These are phyloP conservation scores for Abortiporus biennis DNA, from an alignment of 1,284 basidiomycete genomes.

Conservation along the genomic window DNA sequence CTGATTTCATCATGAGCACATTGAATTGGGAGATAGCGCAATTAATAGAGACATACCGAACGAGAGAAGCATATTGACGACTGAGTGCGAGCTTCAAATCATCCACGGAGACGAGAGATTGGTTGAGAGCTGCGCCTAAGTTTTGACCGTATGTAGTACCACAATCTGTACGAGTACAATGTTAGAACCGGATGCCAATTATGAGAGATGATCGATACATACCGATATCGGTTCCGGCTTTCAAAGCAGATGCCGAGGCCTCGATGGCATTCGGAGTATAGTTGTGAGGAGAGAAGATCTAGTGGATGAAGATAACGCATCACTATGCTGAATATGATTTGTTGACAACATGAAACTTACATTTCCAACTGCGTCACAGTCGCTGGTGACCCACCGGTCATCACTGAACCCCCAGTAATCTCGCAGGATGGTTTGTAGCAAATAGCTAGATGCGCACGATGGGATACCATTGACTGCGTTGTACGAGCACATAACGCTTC, in stretches of 20 bases:
- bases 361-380: conserved; percentile 35
- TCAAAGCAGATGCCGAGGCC: conserved; percentile 43
- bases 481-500: conserved; percentile 54
- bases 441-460: conserved; percentile 43
- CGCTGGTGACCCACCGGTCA: conserved; percentile 44
- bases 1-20: conserved; percentile 19
- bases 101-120: conserved; percentile 36
- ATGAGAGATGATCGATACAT: neutral
- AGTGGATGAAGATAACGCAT: neutral
- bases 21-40: neutral
- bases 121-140: conserved; percentile 40
- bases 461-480: conserved; percentile 56
- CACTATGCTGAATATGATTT: neutral
- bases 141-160: conserved; percentile 39
- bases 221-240: conserved; percentile 44
- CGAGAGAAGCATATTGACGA: conserved; percentile 45
- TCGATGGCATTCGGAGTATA: conserved; percentile 36
- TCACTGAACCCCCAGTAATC: conserved; percentile 46
- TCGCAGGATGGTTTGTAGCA: conserved; percentile 45
- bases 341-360: conserved; percentile 12
- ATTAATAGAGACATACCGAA: conserved; percentile 29
- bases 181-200: neutral
- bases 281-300: conserved; percentile 39
- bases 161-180: conserved; percentile 30
- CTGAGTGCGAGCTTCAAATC: conserved; percentile 37